Evolutionary conservation across 306 rosid species (phyloP), one percentile per base, ranked within the genome.

Genomic region (Sechiopsis laciniata): DNA sequence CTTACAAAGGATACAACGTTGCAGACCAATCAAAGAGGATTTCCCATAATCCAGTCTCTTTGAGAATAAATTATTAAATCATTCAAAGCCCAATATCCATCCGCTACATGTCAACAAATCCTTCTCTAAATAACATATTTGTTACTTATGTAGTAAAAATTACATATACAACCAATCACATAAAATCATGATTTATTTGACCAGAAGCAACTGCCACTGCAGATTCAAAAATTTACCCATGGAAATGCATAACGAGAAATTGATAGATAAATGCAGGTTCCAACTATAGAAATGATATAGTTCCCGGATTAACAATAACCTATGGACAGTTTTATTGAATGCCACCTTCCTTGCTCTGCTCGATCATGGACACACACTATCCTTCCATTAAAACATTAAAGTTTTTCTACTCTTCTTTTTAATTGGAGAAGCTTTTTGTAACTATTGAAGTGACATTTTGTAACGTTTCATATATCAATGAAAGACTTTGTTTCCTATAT

Each of bases 41-140:
- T 53, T 53, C 57, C 20, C 57, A 53, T 53, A 53, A 53, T 51
- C 20, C 20, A 11, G 17, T 53, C 20, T 53, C 69, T 35, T 63
- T 0, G 3, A 32, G 37, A 32, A 2, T 32, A 35, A 63, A 35
- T 63, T 32, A 56, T 6, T 64, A 64, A 32, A 37, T 40, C 21
- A n/a, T 64, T 37, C 26, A 37, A n/a, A 64, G 71, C 29, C 22
- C 52, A 40, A 37, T 22, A 64, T 67, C 55, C 48, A 67, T 67
- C 10, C 35, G 6, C 35, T 6, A 8, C 19, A 40, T 40, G 46
- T 65, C 71, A 35, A 42, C 54, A 4, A 42, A 19, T 17, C 13
- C 26, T 65, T 65, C 54, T 42, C 32, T 65, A 65, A 42, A 19
- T 4, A 20, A 19, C 29, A 37, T 64, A 40, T 16, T 42, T 19